A percentile compares a stretch with the other conserved stretches of the same genome.
phyloP scores from a whole-genome alignment of 2,329 filamentous ascomycete genomes.

The Clonostachys sp. region DNA sequence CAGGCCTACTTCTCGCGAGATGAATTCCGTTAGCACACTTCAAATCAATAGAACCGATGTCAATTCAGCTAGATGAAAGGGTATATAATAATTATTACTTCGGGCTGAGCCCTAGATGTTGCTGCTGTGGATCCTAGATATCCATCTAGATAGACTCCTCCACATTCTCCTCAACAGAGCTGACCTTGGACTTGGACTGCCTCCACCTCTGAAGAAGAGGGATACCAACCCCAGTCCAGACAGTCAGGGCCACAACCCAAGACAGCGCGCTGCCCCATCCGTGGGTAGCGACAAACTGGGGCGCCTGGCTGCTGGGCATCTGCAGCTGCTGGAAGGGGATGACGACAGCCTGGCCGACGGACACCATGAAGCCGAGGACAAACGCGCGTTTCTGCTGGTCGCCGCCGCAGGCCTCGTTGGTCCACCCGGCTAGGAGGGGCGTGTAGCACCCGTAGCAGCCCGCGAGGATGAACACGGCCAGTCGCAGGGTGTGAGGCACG shows the following conservation, averaged over 20 bases:
- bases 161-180: too few relatives aligned
- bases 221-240: slow-evolving; percentile 23
- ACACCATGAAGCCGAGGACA: slow-evolving; percentile 29
- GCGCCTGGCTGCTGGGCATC: slow-evolving; percentile 27
- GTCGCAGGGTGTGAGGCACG: slow-evolving; percentile 25
- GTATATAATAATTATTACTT: too few relatives aligned
- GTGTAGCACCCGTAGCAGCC: slow-evolving; percentile 35
- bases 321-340: slow-evolving; percentile 32
- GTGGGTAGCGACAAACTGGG: slow-evolving; percentile 23
- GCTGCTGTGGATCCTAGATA: too few relatives aligned
- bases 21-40: too few relatives aligned
- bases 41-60: too few relatives aligned
- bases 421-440: slow-evolving; percentile 32
- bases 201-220: slow-evolving; percentile 6
- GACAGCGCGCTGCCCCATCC: slow-evolving; percentile 25
- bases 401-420: slow-evolving; percentile 31
- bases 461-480: slow-evolving; percentile 30
- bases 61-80: too few relatives aligned
- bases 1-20: too few relatives aligned
- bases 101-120: too few relatives aligned
- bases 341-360: slow-evolving; percentile 26
- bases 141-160: too few relatives aligned
- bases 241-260: slow-evolving; percentile 21
- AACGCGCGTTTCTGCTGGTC: slow-evolving; percentile 37
- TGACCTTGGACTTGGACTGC: too few relatives aligned